Base-by-base conservation (phyloP, 805 yeast species). In the Candida insectorum region DNA sequence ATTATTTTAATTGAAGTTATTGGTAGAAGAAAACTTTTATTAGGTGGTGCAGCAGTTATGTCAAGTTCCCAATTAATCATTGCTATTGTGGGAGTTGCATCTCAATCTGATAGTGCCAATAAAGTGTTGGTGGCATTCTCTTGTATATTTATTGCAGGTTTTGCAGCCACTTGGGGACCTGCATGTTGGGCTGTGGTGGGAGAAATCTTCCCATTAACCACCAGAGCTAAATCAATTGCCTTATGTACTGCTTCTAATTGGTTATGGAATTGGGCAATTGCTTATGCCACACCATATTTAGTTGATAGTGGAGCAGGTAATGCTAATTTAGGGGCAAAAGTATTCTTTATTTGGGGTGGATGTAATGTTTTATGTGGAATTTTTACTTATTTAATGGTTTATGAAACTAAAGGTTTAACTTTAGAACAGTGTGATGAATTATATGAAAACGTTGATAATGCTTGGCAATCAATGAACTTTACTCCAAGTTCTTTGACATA, bases 21-120 rank as follows among this genome's bases (percentile, higher is more conserved):
- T 32, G 96, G 96, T 34, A 75, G 97, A 49, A 67, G 97, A 35
- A 73, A 71, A 43, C 67, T 85, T 13, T 55, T 85, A 24, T 50
- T 86, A 1, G 47, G 63, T 37, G 97, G 97, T 4, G 94, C 91
- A 6, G 47, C 70, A 2, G 77, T 86, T 2, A 85, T 88, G 95
- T 41, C 65, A 11, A 27, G 49, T n/a, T 50, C 60, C 30, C 65
- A 85, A 51, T 69, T 80, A 33, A 65, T 83, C 30, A 81, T 86
- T 41, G 95, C 85, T 2, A 55, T 65, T 12, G 61, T 60, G 37
- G 69, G 66, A 29, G 65, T 69, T 34, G 56, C 70, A 30, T 6
- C 18, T 7, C 11, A 8, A 8, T 59, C 67, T 16, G 40, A 54
- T 26, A 43, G 63, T 20, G 59, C 64, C 17, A 57, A 56, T 40